phyloP scores from a whole-genome alignment of 2,329 filamentous ascomycete genomes.

The Pseudocercospora ulei region DNA sequence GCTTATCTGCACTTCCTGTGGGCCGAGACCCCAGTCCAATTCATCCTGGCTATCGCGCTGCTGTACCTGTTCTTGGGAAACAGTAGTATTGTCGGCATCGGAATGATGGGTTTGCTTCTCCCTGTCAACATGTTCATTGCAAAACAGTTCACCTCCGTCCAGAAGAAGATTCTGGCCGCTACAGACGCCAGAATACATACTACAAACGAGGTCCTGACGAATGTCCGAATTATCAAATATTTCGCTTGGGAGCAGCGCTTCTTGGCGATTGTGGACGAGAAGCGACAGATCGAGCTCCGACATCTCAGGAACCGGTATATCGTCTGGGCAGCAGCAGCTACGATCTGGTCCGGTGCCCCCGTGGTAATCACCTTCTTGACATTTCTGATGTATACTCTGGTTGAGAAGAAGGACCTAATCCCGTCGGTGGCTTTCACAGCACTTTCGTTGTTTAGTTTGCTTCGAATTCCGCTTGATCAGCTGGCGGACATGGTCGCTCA shows the following conservation, averaged over 20 bases:
- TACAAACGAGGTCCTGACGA: conserved; percentile 93
- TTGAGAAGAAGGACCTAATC: conserved; percentile 80
- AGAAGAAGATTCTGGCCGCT: conserved; percentile 82
- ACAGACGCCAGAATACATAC: conserved; percentile 94
- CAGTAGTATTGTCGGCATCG: conserved; percentile 86
- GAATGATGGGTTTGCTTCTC: conserved; percentile 78
- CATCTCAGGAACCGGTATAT: conserved; percentile 74
- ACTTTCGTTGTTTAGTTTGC: conserved; percentile 86
- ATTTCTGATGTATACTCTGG: conserved; percentile 81
- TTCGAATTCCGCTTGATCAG: conserved; percentile 87
- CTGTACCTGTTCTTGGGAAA: conserved; percentile 84
- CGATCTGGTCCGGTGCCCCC: conserved; percentile 92
- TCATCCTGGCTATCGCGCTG: conserved; percentile 67
- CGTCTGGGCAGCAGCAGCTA: conserved; percentile 82
- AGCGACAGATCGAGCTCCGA: conserved; percentile 66
- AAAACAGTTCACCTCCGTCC: conserved; percentile 70
- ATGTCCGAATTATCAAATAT: conserved; percentile 98
- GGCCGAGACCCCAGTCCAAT: conserved; percentile 79
- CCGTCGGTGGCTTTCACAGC: conserved; percentile 94
- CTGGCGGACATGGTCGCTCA: conserved; percentile 98
- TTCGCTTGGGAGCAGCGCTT: conserved; percentile 98
- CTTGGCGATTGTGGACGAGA: conserved; percentile 75
- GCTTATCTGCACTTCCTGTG: conserved; percentile 95
- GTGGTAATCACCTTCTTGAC: conserved; percentile 93
- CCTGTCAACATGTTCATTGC: conserved; percentile 87